Base-by-base conservation (phyloP, 2,329 filamentous ascomycete genomes). In the Beauveria medogensis region DNA sequence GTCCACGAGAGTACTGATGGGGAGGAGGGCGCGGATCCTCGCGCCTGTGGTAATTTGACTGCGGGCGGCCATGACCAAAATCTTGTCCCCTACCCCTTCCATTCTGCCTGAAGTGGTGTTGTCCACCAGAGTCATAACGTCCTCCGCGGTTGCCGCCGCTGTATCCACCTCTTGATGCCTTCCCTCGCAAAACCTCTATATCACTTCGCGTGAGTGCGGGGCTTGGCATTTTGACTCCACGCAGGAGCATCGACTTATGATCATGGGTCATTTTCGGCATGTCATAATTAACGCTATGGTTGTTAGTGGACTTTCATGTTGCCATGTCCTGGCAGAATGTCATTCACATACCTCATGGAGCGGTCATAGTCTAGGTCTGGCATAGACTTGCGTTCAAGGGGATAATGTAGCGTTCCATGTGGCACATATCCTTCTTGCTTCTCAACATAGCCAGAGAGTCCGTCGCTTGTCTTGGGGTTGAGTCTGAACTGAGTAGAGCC, bases 201-300 rank as follows among this genome's bases (percentile, higher is more conserved):
- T 97, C 92, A 62, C 82, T 83, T 40, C 84, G 81, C 61, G 90
- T 89, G 1, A 99, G 82, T 10, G 85, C 88, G 2, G 90, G 85
- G 2, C 81, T 76, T 5, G 89, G 85, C 61, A 92, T 81, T 67
- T 88, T 86, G 44, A 92, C 86, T 14, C 94, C 94, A 3, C 91
- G 87, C 41, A 99, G 81, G 16, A 99, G 82, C 89, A 96, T 95
- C 6, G 92, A 97, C 72, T 97, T 97, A 76, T 99, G 94, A 5
- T 85, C 78, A 67, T 90, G 83, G 10, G 79, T 80, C 20, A 84
- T 85, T 46, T 82, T 79, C 0, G 93, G 92, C 75, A 97, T 89
- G 50, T 91, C 85, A 71, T 95, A 99, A 69, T 90, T 79, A 12
- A 97, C 92, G 69, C 90, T 96, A 65, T 44, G 58, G 6, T 30